phyloP scores from a whole-genome alignment of 257 asterid species.

The Knoxia roxburghii region DNA sequence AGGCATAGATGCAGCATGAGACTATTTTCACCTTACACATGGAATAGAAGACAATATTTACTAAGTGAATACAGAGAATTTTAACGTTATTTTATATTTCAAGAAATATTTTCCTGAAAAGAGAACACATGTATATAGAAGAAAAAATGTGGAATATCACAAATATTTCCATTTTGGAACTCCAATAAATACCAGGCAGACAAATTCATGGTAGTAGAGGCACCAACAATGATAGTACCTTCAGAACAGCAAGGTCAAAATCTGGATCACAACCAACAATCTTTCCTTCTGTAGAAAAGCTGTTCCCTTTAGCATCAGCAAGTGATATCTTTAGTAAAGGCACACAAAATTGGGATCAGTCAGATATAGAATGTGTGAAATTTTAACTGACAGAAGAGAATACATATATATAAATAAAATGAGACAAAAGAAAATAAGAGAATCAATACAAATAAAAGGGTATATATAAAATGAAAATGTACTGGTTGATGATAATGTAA shows the following conservation, averaged over 20 bases:
- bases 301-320: constrained; percentile 60
- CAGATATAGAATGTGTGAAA: neutral
- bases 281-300: constrained; percentile 47
- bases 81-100: neutral
- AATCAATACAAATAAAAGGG: no score
- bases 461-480: no score
- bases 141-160: neutral
- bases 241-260: constrained; percentile 73
- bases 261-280: constrained; percentile 78
- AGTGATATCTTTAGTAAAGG: constrained; percentile 41
- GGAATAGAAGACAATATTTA: neutral
- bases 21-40: neutral
- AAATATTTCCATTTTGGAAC: no score
- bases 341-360: neutral
- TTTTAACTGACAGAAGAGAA: no score
- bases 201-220: no score
- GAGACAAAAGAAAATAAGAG: no score
- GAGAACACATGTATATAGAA: neutral
- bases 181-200: neutral
- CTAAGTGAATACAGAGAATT: neutral
- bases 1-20: neutral
- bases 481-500: no score
- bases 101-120: neutral
- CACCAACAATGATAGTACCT: no score
- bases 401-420: no score